Evolutionary conservation across 345 rosid genomes (phyloP), one percentile per base, ranked within the genome.

Genomic region (Orychophragmus violaceus): DNA sequence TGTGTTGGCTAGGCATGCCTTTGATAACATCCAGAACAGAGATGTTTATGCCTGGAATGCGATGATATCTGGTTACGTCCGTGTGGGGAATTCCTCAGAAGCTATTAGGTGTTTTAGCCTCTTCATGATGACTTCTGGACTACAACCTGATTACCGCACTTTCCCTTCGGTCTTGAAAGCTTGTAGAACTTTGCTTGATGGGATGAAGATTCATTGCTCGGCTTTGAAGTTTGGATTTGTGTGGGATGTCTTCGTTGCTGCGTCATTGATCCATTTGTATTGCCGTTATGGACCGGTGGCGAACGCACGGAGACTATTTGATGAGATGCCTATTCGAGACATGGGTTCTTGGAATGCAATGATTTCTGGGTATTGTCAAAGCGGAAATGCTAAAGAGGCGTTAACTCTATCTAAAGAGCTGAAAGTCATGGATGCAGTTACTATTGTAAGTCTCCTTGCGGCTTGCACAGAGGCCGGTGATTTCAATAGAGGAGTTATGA

Each of bases 321-420:
- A 84, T 76, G 72, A 75, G 17, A 77, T 84, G 85, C 89, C 85
- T 1, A 12, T 68, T 3, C 66, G 78, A 70, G 89, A 84, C 72
- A 68, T 75, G 68, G 89, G 83, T 50, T 77, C 80, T 33, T 85
- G 87, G 89, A 82, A 84, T 68, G 84, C 86, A 17, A 82, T 85
- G 85, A 82, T 85, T 45, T 85, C 85, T 9, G 85, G 84, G 13
- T 82, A 79, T 60, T 85, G 82, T 61, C 82, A 81, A 72, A 79
- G 76, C 61, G 85, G 83, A 39, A 81, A 82, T 36, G 59, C 76
- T 36, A 62, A 61, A 17, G 83, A 79, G 72, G 89, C 83, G 12
- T 65, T 84, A 50, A 62, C 62, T 64, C 64, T 84, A 12, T 64
- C 76, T 36, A 59, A 69, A 51, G 65, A 71, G 69, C 78, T 85